Conservation (phyloP, 2,329 filamentous ascomycete species). For the Teratosphaeria destructans region DNA sequence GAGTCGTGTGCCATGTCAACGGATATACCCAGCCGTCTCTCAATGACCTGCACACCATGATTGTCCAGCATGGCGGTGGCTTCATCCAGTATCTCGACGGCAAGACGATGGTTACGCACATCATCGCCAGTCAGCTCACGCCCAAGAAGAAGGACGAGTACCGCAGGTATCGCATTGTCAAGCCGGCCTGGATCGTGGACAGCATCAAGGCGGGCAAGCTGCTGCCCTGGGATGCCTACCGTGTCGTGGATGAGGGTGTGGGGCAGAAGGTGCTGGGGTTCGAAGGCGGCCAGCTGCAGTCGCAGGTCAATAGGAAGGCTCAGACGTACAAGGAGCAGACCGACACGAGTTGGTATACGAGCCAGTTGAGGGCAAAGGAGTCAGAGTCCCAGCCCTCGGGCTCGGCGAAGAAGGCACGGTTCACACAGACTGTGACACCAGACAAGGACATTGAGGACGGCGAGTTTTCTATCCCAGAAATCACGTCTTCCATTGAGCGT, state of each 20-base stretch:
- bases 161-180: constrained; percentile 77
- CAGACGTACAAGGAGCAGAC: constrained; percentile 72
- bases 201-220: constrained; percentile 72
- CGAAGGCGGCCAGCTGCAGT: constrained; percentile 52
- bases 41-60: constrained; percentile 74
- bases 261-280: constrained; percentile 68
- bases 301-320: constrained; percentile 50
- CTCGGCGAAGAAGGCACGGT: constrained; percentile 3
- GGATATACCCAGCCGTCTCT: constrained; percentile 93
- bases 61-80: constrained; percentile 87
- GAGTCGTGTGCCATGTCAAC: constrained; percentile 82
- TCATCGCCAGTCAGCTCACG: constrained; percentile 80
- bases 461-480: constrained; percentile 19
- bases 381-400: background rate
- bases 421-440: constrained; percentile 23
- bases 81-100: constrained; percentile 91
- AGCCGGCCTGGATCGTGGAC: constrained; percentile 88
- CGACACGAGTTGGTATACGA: constrained; percentile 71
- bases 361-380: constrained; percentile 42
- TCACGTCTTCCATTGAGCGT: constrained; percentile 26
- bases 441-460: constrained; percentile 21
- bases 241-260: constrained; percentile 73
- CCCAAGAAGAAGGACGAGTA: constrained; percentile 92
- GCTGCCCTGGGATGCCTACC: constrained; percentile 76
- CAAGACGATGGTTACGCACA: constrained; percentile 80